Percentiles rank a stretch among this genome's conserved stretches.
Conservation (phyloP, 1,284 basidiomycete species). For the Ceratobasidium sp. region DNA sequence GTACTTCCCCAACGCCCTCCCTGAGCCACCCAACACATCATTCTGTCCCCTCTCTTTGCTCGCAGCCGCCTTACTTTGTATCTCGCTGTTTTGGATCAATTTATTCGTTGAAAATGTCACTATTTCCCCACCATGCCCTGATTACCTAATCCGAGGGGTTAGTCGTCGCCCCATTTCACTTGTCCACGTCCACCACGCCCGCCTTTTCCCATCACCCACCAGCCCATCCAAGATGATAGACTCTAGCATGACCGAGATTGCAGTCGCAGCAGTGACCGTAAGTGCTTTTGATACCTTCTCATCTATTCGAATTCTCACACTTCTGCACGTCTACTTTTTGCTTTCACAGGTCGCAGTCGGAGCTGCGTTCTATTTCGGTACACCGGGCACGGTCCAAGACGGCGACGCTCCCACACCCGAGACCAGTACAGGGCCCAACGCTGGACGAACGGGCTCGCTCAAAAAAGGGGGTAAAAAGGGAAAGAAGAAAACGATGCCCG, state of each 20-base stretch:
- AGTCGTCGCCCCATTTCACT: slow-evolving; percentile 25
- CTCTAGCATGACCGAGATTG: slow-evolving; percentile 41
- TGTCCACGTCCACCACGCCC: slow-evolving; percentile 41
- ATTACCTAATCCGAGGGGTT: slow-evolving; percentile 27
- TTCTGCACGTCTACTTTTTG: neutral
- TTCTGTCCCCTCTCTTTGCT: neutral
- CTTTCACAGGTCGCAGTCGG: slow-evolving; percentile 38
- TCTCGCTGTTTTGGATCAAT: slow-evolving; percentile 11
- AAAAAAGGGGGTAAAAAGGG: slow-evolving; percentile 46
- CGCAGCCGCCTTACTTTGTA: neutral
- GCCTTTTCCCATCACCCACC: neutral
- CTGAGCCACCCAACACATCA: neutral
- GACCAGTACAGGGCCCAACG: neutral
- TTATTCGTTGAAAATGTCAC: slow-evolving; percentile 18
- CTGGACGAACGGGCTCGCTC: neutral
- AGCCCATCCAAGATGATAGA: slow-evolving; percentile 31
- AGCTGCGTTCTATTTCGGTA: slow-evolving; percentile 42
- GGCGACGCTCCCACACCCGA: slow-evolving; percentile 3
- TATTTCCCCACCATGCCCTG: slow-evolving; percentile 14
- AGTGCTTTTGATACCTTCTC: neutral
- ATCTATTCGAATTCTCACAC: neutral
- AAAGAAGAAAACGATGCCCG: slow-evolving; percentile 46
- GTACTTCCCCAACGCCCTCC: neutral
- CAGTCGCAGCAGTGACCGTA: slow-evolving; percentile 42
- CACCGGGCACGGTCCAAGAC: slow-evolving; percentile 14